phyloP scores from a whole-genome alignment of 2,329 filamentous ascomycete genomes.

The Trichophyton mentagrophytes region DNA sequence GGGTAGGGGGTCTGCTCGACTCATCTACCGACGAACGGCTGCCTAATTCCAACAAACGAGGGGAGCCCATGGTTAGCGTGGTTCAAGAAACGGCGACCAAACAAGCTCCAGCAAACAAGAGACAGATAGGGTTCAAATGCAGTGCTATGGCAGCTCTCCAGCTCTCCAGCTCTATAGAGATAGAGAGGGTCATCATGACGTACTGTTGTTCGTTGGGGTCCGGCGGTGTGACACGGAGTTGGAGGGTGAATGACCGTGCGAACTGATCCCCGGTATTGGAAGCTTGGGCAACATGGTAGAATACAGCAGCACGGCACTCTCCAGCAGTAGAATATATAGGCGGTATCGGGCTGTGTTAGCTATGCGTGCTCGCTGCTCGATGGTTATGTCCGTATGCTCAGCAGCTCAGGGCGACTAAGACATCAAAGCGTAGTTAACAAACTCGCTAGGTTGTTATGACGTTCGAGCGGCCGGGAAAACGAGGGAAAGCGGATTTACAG shows the following conservation, averaged over 20 bases:
- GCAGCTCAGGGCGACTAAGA: background rate
- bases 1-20: slow-evolving; percentile 22
- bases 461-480: background rate
- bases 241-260: slow-evolving; percentile 3
- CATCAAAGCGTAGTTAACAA: background rate
- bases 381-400: background rate
- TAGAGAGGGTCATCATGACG: background rate
- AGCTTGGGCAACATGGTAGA: slow-evolving; percentile 17
- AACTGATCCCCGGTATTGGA: slow-evolving; percentile 8
- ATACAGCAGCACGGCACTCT: background rate
- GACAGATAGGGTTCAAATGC: background rate
- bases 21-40: slow-evolving; percentile 48
- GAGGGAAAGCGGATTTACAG: background rate
- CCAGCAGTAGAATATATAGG: background rate
- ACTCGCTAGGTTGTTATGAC: background rate
- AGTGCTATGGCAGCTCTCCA: background rate
- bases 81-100: background rate
- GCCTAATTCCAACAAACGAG: slow-evolving; percentile 23
- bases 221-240: slow-evolving; percentile 22
- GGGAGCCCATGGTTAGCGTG: slow-evolving; percentile 6
- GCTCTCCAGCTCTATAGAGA: background rate
- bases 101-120: background rate
- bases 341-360: background rate
- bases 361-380: background rate
- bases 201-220: slow-evolving; percentile 27